Base-by-base conservation (phyloP, 1,284 basidiomycete species). In the Earliella scabrosa region DNA sequence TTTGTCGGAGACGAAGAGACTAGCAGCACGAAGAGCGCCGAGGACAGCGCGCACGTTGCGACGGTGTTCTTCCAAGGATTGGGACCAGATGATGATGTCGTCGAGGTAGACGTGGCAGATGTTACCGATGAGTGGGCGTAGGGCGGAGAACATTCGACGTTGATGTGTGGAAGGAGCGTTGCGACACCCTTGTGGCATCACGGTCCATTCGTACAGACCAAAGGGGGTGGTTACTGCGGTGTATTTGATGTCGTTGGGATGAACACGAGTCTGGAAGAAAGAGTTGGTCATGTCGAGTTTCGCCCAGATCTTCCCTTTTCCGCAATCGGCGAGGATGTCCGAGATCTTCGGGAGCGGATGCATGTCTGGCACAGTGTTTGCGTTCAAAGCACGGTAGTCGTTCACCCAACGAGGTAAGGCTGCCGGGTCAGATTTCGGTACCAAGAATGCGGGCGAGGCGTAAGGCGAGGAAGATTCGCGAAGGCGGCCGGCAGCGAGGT, bases 261-360 rank as follows among this genome's bases (percentile, higher is more conserved):
- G 69, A 5, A 79, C 61, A 0, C 61, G 50, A 0, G 71, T 78
- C 50, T 77, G 77, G 56, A 76, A 78, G 56, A 78, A 79, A 0
- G 68, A 64, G 51, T 78, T 73, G 0, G 76, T 79, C 71, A 79
- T 75, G 53, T 79, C 75, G 0, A 79, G 60, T 29, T 70, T 75
- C 1, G 50, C 68, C 65, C 67, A 77, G 14, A 70, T n/a, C n/a
- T n/a, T n/a, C n/a, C n/a, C n/a, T n/a, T n/a, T n/a, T n/a, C n/a
- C n/a, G n/a, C n/a, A n/a, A 38, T 75, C 70, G 0, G 32, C 48
- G 0, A 75, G 61, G 20, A 76, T 72, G 36, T 79, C 72, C 20
- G 71, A 61, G 3, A 80, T 69, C 0, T 67, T 64, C 0, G 73
- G 78, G 1, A 80, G 58, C 0, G 76, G 75, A 31, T 68, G 68